A percentile compares a stretch with the other conserved stretches of the same genome.
Conservation (phyloP, 306 rosid genomes). For the Rosa rugosa region DNA sequence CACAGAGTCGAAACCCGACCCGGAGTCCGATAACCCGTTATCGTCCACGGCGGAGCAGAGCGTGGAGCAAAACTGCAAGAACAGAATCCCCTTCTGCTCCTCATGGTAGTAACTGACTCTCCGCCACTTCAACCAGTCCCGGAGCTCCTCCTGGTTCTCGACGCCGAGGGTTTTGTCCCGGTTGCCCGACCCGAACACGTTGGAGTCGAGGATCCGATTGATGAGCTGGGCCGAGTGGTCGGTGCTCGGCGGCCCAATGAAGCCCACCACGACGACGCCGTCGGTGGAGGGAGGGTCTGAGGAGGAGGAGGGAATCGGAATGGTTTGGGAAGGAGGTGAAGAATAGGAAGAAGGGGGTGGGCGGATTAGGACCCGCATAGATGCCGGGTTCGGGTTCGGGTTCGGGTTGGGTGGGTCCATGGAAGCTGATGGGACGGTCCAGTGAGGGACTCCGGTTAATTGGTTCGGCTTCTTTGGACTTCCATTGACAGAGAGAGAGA, state of each 20-base stretch:
- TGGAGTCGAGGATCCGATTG: conserved; percentile 74
- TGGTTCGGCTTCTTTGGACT: conserved; percentile 12
- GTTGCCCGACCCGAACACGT: conserved; percentile 74
- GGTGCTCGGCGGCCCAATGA: conserved; percentile 49
- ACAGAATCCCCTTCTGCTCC: conserved; percentile 63
- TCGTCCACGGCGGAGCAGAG: conserved; percentile 28
- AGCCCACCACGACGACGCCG: conserved; percentile 79
- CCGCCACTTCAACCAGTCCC: conserved; percentile 65
- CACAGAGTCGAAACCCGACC: conserved; percentile 51
- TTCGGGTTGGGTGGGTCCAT: conserved; percentile 19
- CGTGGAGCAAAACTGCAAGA: conserved; percentile 50
- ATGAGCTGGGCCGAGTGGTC: conserved; percentile 60
- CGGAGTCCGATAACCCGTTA: conserved; percentile 24
- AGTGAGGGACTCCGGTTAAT: neutral
- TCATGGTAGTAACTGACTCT: conserved; percentile 67
- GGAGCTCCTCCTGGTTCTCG: conserved; percentile 48
- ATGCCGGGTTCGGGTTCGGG: conserved; percentile 35
- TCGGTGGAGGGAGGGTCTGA: conserved; percentile 48
- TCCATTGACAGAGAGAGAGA: conserved; percentile 16
- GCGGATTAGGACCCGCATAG: conserved; percentile 71
- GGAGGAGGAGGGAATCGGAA: conserved; percentile 28
- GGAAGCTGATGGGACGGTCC: neutral
- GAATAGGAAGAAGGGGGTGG: conserved; percentile 46
- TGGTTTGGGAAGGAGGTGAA: conserved; percentile 34
- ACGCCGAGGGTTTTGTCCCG: conserved; percentile 43